Evolutionary conservation across 768 basidiomycete genomes (phyloP).

Genomic region (Amanita brunnescens): DNA sequence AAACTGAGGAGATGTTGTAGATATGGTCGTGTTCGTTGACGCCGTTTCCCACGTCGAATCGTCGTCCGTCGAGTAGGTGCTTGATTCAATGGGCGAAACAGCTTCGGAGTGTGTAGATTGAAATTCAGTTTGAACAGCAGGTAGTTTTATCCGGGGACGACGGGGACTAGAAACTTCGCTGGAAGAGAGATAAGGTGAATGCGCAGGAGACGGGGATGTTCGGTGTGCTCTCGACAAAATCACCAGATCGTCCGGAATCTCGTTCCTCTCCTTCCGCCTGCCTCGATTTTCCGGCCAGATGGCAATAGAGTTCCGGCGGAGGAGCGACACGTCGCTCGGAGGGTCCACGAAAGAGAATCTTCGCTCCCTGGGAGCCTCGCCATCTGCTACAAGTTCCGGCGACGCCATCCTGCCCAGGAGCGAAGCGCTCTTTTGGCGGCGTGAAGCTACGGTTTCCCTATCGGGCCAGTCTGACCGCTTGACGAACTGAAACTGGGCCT

Average conservation of each 20-base stretch:
- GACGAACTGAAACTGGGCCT: constrained; percentile 71
- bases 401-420: constrained; percentile 47
- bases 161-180: constrained; percentile 13
- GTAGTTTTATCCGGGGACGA: not conserved
- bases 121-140: constrained; percentile 12
- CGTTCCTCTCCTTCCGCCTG: constrained; percentile 48
- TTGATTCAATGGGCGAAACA: constrained; percentile 25
- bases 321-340: constrained; percentile 36
- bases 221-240: constrained; percentile 27
- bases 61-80: constrained; percentile 53
- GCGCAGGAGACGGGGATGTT: constrained; percentile 48
- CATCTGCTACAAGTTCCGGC: constrained; percentile 32
- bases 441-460: constrained; percentile 60
- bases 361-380: not conserved
- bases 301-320: constrained; percentile 49
- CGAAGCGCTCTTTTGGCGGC: constrained; percentile 61
- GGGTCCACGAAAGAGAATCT: constrained; percentile 2
- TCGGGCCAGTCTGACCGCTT: constrained; percentile 84
- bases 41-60: constrained; percentile 72
- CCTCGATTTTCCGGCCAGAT: constrained; percentile 43
- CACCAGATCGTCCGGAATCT: constrained; percentile 29
- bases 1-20: constrained; percentile 41
- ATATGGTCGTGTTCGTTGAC: constrained; percentile 52
- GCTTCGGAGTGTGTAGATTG: constrained; percentile 10
- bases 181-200: constrained; percentile 34